Conservation (phyloP, 2,329 filamentous ascomycete species). For the Raffaelea albimanens region DNA sequence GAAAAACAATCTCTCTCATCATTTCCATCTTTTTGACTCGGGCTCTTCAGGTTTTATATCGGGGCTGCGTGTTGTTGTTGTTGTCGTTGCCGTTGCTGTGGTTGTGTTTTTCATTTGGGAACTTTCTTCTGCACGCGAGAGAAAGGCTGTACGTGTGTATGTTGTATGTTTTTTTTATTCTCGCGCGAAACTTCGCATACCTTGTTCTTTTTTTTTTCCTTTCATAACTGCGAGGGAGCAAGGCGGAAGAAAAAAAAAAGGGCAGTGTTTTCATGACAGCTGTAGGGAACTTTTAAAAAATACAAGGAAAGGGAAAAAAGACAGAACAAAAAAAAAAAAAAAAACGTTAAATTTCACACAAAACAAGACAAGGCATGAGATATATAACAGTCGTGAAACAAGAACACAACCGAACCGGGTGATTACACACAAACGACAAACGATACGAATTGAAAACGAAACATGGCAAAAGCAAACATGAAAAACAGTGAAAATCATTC, state of each 20-base stretch:
- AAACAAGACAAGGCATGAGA: no score
- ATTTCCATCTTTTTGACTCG: neutral
- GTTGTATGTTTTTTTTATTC: no score
- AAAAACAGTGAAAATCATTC: no score
- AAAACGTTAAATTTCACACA: neutral
- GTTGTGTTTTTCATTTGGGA: neutral
- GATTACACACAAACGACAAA: no score
- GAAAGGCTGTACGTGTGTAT: no score
- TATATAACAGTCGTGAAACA: no score
- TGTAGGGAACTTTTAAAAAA: neutral
- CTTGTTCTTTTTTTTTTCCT: slow-evolving; percentile 3
- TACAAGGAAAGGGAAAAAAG: slow-evolving; percentile 1
- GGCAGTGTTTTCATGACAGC: neutral
- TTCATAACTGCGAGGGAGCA: no score
- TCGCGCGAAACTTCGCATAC: no score
- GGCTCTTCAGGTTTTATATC: neutral
- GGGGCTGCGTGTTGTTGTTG: neutral
- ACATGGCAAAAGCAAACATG: no score
- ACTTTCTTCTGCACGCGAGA: neutral
- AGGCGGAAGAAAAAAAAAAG: neutral
- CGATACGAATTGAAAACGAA: no score
- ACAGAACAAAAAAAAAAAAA: slow-evolving; percentile 4
- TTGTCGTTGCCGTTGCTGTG: neutral
- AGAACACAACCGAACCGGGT: no score
- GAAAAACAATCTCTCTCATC: no score